Percentiles rank a stretch among this genome's conserved stretches.
Evolutionary conservation across 305 asterid species (phyloP).

Genomic region (Salvia sclarea): DNA sequence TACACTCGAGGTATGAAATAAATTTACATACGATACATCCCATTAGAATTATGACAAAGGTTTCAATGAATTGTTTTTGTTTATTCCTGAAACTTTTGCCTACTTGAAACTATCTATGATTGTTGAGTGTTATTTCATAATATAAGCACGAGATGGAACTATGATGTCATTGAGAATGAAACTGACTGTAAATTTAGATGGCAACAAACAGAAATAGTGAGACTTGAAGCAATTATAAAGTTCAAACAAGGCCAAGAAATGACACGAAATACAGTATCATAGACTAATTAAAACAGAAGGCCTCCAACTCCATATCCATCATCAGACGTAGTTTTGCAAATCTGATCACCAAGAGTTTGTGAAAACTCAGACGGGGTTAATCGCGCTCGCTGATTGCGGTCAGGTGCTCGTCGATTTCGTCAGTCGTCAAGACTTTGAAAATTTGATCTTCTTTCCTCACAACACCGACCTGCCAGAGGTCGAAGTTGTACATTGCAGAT

Average conservation of each 20-base stretch:
- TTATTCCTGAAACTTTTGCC: too few species aligned
- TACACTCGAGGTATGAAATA: too few species aligned
- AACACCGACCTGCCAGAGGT: slow-evolving; percentile 72
- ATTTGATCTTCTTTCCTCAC: slow-evolving; percentile 20
- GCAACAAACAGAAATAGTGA: slow-evolving; percentile 20
- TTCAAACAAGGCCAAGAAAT: slow-evolving; percentile 2
- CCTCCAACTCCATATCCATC: slow-evolving; percentile 24
- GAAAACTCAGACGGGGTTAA: slow-evolving; percentile 35
- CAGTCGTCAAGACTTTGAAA: slow-evolving; percentile 77
- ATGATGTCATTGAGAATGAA: not conserved
- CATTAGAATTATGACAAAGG: too few species aligned
- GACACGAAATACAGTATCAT: slow-evolving; percentile 22
- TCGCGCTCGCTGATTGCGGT: slow-evolving; percentile 98
- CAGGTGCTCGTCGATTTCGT: slow-evolving; percentile 91
- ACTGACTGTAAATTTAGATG: not conserved
- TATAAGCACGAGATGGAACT: not conserved
- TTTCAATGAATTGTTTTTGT: too few species aligned
- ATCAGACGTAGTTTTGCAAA: slow-evolving; percentile 13
- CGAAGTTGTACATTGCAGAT: slow-evolving; percentile 7
- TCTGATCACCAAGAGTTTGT: too few species aligned
- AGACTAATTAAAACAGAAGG: slow-evolving; percentile 20
- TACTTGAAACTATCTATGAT: not conserved
- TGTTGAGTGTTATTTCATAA: not conserved
- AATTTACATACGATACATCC: too few species aligned
- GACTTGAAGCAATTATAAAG: not conserved